Evolutionary conservation across 1,139 yeast species (phyloP).

Genomic region (Taphrina confusa): DNA sequence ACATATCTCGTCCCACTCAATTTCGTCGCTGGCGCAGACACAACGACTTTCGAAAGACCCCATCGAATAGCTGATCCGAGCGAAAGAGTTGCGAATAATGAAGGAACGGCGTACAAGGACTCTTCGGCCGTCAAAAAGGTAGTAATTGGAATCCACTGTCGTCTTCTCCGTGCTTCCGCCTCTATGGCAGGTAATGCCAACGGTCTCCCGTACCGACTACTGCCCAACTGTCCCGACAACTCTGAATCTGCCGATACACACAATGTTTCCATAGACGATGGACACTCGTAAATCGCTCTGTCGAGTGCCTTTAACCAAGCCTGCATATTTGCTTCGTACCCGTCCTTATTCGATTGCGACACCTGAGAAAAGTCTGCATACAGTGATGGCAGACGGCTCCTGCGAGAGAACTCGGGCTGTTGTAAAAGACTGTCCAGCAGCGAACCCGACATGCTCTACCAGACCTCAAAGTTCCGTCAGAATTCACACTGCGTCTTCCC

Average conservation of each 20-base stretch:
- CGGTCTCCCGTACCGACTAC: constrained; percentile 20
- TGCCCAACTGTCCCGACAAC: constrained; percentile 5
- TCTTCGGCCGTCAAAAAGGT: background rate
- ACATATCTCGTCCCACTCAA: constrained; percentile 16
- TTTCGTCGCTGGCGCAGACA: constrained; percentile 2
- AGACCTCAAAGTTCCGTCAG: too few relatives aligned
- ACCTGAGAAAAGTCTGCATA: constrained; percentile 62
- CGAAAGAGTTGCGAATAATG: background rate
- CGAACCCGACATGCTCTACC: background rate
- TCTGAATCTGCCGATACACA: constrained; percentile 2
- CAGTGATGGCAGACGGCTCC: constrained; percentile 58
- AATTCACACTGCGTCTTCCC: too few relatives aligned
- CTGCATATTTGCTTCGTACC: constrained; percentile 65
- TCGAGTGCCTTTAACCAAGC: constrained; percentile 58
- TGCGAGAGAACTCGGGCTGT: constrained; percentile 11
- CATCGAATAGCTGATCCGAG: constrained; percentile 14
- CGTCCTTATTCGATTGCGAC: constrained; percentile 61
- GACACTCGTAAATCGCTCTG: constrained; percentile 42
- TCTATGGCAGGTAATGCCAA: constrained; percentile 20
- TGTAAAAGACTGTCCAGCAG: background rate
- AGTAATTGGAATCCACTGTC: constrained; percentile 10
- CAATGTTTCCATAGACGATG: constrained; percentile 37
- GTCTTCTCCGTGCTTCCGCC: constrained; percentile 4
- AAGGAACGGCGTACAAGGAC: constrained; percentile 10
- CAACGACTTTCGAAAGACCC: constrained; percentile 9